Percentiles rank a stretch among this genome's conserved stretches.
These are phyloP conservation scores for Penicillium herquei DNA, from an alignment of 495 filamentous ascomycete genomes.

Conservation along the genomic window DNA sequence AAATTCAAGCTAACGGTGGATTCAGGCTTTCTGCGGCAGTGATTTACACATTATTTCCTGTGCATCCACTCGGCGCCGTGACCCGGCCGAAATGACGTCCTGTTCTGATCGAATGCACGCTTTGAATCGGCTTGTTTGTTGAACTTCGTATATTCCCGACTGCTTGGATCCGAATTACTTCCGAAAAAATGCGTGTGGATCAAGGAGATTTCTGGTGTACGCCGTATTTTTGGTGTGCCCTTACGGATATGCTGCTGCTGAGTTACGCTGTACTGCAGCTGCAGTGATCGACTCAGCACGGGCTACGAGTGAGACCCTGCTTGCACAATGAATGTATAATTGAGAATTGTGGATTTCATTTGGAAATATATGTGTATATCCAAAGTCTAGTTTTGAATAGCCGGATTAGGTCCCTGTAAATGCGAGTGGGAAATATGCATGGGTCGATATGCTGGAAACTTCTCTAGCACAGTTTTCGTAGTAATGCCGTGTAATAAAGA, in stretches of 20 bases:
- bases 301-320: too few relatives aligned
- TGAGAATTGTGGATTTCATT: too few relatives aligned
- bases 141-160: not conserved
- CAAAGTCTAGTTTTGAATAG: constrained; percentile 10
- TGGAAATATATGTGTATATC: constrained; percentile 14
- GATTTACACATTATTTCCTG: constrained; percentile 7
- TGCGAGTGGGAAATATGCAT: not conserved
- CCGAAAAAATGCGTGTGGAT: too few relatives aligned
- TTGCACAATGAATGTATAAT: too few relatives aligned
- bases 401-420: constrained; percentile 5
- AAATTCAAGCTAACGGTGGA: constrained; percentile 5
- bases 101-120: too few relatives aligned
- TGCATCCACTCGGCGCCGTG: constrained; percentile 8
- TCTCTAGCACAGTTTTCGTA: constrained; percentile 1
- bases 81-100: constrained; percentile 18
- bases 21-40: constrained; percentile 12
- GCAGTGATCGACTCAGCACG: too few relatives aligned
- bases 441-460: not conserved
- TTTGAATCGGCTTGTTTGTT: too few relatives aligned
- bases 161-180: not conserved
- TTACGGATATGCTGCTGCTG: not conserved
- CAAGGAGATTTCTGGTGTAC: too few relatives aligned
- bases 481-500: constrained; percentile 17
- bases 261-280: not conserved
- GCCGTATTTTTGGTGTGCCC: not conserved